Conservation (phyloP, 2,329 filamentous ascomycete genomes). For the Cladosporium sp. region DNA sequence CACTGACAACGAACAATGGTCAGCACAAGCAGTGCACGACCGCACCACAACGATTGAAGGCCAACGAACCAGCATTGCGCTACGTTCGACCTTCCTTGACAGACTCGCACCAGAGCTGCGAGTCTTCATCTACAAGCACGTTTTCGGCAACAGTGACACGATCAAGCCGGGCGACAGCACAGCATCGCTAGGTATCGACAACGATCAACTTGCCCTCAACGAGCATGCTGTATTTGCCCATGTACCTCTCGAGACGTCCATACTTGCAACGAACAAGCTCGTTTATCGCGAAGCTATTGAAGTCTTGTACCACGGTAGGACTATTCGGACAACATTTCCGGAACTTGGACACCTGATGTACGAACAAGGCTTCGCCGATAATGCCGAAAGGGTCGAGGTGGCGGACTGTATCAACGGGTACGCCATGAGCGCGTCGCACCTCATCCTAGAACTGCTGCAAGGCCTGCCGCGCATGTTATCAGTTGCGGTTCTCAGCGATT, state of each 20-base stretch:
- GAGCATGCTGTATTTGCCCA: neutral
- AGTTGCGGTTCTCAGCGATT: constrained; percentile 9
- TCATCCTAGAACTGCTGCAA: neutral
- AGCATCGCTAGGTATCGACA: neutral
- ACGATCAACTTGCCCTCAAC: neutral
- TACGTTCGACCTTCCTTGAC: neutral
- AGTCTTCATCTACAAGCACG: neutral
- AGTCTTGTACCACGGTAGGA: constrained; percentile 14
- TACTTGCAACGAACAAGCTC: constrained; percentile 14
- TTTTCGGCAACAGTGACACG: neutral
- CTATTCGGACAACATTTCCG: neutral
- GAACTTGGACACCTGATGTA: neutral
- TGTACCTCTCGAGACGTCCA: neutral
- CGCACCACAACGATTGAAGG: no score
- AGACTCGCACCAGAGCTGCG: constrained; percentile 5
- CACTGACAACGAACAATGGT: no score
- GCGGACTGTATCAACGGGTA: neutral
- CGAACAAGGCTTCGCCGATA: neutral
- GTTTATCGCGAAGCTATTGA: constrained; percentile 13
- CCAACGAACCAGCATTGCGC: neutral
- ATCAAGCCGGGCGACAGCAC: neutral
- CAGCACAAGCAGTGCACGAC: no score
- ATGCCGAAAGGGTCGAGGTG: neutral
- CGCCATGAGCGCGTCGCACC: neutral
- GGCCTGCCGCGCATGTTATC: constrained; percentile 4